Evolutionary conservation across 805 yeast genomes (phyloP).

Genomic region (Ogataea pignaliae): DNA sequence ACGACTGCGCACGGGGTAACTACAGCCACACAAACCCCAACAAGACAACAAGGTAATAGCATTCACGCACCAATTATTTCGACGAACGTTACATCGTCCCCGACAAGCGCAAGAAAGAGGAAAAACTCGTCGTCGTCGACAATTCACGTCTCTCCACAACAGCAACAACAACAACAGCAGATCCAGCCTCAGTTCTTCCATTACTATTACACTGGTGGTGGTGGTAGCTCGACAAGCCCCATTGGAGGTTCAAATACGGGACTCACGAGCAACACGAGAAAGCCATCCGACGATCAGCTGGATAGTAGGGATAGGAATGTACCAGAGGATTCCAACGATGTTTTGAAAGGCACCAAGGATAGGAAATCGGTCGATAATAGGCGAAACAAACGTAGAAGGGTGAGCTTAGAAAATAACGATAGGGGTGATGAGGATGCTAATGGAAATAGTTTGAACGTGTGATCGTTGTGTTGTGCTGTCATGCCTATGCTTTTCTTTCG

Average conservation of each 20-base stretch:
- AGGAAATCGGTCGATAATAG: constrained; percentile 15
- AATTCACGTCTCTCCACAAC: no score
- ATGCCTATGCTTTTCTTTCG: no score
- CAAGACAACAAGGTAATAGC: not conserved
- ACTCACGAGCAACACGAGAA: no score
- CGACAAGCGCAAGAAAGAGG: not conserved
- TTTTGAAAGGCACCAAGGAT: no score
- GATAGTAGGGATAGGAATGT: no score
- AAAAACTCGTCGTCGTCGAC: no score
- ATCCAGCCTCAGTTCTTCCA: constrained; percentile 20
- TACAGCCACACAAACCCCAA: not conserved
- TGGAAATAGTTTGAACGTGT: not conserved
- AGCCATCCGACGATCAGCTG: no score
- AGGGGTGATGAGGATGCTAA: not conserved
- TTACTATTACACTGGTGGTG: constrained; percentile 8
- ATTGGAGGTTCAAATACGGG: no score
- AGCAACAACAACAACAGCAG: no score
- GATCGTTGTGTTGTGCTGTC: no score
- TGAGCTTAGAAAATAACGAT: not conserved
- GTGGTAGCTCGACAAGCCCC: no score
- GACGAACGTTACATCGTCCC: not conserved
- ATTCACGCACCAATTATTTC: not conserved
- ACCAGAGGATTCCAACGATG: no score
- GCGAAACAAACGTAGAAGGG: constrained; percentile 15
- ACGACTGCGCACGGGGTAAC: not conserved